These are phyloP conservation scores for Chrysophaeum taylorii DNA, from an alignment of 352 stramenopile genomes.

Conservation along the genomic window DNA sequence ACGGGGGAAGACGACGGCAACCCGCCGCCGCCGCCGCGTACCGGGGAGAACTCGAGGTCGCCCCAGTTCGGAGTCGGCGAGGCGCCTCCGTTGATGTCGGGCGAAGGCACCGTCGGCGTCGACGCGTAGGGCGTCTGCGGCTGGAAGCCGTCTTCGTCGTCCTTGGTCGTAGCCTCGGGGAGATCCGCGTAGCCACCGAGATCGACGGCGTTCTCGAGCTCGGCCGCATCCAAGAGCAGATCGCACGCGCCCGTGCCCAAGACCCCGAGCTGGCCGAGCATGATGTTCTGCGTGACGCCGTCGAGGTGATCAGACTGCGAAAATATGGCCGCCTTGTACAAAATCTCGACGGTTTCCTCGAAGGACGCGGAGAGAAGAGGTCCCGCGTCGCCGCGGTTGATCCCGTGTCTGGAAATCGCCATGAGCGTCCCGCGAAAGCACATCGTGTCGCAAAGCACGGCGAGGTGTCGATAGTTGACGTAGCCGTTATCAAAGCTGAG, in stretches of 20 bases:
- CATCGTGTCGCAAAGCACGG: constrained; percentile 97
- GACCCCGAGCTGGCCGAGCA: constrained; percentile 89
- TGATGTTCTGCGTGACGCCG: constrained; percentile 97
- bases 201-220: constrained; percentile 92
- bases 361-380: constrained; percentile 95
- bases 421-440: constrained; percentile 91
- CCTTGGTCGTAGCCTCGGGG: background rate
- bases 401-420: constrained; percentile 96
- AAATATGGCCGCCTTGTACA: constrained; percentile 96
- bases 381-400: constrained; percentile 95
- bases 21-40: background rate
- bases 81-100: background rate
- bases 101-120: background rate
- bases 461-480: constrained; percentile 98
- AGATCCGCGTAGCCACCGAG: constrained; percentile 76
- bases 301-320: constrained; percentile 90
- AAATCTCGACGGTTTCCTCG: constrained; percentile 98
- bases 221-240: constrained; percentile 92
- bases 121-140: constrained; percentile 8
- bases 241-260: constrained; percentile 95
- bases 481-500: constrained; percentile 98
- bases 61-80: constrained; percentile 9
- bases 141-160: background rate
- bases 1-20: constrained; percentile 28
- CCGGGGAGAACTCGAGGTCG: background rate